Evolutionary conservation across 176 grass and related monocot genomes (phyloP).

Genomic region (Triticum turgidum): DNA sequence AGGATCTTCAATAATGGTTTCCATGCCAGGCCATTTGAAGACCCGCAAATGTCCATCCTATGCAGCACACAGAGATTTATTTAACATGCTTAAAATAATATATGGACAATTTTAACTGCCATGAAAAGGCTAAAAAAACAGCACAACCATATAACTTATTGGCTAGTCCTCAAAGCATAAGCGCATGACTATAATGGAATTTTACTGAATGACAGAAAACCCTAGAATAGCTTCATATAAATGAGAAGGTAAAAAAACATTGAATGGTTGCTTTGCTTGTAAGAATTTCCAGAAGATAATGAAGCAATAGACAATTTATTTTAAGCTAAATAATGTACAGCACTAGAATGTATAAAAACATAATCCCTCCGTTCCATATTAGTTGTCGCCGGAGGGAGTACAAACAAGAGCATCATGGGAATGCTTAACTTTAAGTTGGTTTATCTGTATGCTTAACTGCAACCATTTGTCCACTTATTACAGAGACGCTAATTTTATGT

Average conservation of each 20-base stretch:
- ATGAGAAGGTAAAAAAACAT: neutral
- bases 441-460: neutral
- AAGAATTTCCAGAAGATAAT: neutral
- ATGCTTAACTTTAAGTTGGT: neutral
- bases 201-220: neutral
- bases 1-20: conserved; percentile 61
- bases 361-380: neutral
- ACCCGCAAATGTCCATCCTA: conserved; percentile 91
- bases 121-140: neutral
- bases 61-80: conserved; percentile 12
- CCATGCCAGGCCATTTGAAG: conserved; percentile 89
- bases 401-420: conserved; percentile 19
- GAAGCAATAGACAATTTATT: neutral
- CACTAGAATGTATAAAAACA: neutral
- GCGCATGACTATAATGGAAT: neutral
- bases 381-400: too few relatives aligned
- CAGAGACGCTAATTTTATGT: neutral
- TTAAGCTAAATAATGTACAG: neutral
- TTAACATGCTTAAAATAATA: neutral
- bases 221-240: neutral
- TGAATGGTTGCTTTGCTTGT: neutral
- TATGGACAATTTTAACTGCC: neutral
- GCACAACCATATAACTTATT: neutral
- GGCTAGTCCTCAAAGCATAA: neutral
- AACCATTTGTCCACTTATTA: neutral